A percentile compares a stretch with the other conserved stretches of the same genome.
These are phyloP conservation scores for Phytophthora meadii DNA, from an alignment of 352 stramenopile genomes.

Conservation along the genomic window DNA sequence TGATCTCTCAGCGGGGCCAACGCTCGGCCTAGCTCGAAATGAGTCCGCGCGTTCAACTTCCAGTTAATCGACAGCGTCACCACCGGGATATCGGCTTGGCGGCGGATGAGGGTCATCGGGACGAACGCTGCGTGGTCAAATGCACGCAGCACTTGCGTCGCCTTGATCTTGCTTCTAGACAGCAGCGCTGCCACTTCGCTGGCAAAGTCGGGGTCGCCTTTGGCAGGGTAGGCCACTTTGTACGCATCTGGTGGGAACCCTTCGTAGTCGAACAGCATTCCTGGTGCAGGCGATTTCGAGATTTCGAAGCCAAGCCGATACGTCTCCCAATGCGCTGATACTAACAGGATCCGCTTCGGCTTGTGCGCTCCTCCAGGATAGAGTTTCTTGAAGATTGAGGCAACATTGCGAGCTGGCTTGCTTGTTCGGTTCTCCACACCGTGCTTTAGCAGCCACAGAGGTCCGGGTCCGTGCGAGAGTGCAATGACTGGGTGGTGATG, in stretches of 20 bases:
- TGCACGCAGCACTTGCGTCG: constrained; percentile 59
- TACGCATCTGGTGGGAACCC: constrained; percentile 87
- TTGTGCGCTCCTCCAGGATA: constrained; percentile 43
- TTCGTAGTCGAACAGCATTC: constrained; percentile 91
- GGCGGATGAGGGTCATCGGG: constrained; percentile 85
- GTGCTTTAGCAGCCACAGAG: constrained; percentile 67
- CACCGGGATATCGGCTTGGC: constrained; percentile 85
- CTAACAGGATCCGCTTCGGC: constrained; percentile 77
- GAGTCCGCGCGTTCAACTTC: constrained; percentile 53
- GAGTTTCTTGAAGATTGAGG: constrained; percentile 56
- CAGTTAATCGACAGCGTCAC: constrained; percentile 83
- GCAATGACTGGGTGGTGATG: constrained; percentile 53
- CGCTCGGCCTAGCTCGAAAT: constrained; percentile 75
- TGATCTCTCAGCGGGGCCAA: constrained; percentile 69
- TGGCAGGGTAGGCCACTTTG: constrained; percentile 77
- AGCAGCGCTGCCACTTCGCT: constrained; percentile 69
- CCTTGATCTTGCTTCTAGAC: constrained; percentile 56
- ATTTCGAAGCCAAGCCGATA: constrained; percentile 60
- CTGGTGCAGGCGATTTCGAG: constrained; percentile 53
- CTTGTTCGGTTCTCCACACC: constrained; percentile 47
- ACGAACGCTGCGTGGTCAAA: constrained; percentile 93
- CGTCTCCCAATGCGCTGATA: constrained; percentile 89
- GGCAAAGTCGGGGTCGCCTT: constrained; percentile 71
- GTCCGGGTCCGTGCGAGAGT: constrained; percentile 68
- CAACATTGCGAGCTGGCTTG: constrained; percentile 45